Base-by-base conservation (phyloP, 1,284 basidiomycete genomes). In the Cerioporus squamosus region DNA sequence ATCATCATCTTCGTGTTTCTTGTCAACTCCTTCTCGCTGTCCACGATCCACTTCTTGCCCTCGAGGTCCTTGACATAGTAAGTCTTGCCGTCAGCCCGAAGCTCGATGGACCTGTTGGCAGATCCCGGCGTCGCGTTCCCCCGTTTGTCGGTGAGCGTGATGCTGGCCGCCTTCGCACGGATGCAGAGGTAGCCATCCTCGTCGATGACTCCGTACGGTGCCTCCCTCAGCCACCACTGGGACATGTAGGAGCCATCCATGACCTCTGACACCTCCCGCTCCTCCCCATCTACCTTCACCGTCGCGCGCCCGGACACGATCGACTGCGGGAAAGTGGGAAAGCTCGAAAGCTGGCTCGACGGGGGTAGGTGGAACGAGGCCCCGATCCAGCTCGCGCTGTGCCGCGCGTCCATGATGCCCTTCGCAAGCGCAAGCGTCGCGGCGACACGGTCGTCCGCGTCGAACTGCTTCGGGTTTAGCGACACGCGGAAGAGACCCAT, bases 401-500 rank as follows among this genome's bases (percentile, higher is more conserved):
- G 15, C 12, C 61, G 46, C 20, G 48, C n/a, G 15, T 48, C 49
- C 17, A 59, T 40, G 23, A 63, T 53, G 49, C n/a, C 45, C 44
- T 55, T 39, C 24, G 58, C 48, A 29, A 71, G 63, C 17, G 61
- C 65, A 42, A 68, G 59, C 1, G 69, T 69, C 14, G 70, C 70
- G 23, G 60, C 56, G 3, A 64, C 45, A 29, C 68, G 61, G 51
- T 71, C 70, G 48, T 66, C 29, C 49, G 58, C 40, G 42, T 54
- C 36, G 40, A 68, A 69, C 7, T 17, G 12, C 9, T 24, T 15
- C 5, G 62, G 40, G 48, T 67, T 53, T 4, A 71, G 64, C n/a
- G 57, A 57, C 26, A 70, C 67, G 50, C 61, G 69, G 51, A 72
- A 69, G 5, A 70, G 59, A 20, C 66, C 68, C 69, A 70, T 69